Evolutionary conservation across 768 basidiomycete species (phyloP).

Genomic region (Suillus placidus): DNA sequence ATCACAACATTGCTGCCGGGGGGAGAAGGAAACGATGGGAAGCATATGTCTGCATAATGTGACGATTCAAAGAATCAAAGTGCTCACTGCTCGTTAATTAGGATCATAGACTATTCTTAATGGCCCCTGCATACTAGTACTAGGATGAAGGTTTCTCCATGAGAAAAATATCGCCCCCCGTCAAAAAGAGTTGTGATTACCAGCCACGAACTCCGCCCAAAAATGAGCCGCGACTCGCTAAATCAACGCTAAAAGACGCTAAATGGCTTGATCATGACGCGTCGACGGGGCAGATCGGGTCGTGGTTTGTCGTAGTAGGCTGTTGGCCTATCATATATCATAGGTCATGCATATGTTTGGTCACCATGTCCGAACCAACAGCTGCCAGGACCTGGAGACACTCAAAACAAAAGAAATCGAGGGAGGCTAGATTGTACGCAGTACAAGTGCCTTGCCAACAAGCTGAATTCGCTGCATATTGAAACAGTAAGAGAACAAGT

Average conservation of each 20-base stretch:
- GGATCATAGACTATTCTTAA: background rate
- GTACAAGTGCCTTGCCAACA: no score
- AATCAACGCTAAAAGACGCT: no score
- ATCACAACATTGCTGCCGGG: constrained; percentile 2
- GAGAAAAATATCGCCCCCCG: background rate
- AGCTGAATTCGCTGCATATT: no score
- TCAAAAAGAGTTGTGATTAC: background rate
- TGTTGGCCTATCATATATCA: background rate
- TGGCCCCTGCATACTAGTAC: background rate
- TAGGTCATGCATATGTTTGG: background rate
- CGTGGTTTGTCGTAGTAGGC: background rate
- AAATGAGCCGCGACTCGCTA: background rate
- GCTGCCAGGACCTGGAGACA: background rate
- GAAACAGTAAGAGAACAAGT: no score
- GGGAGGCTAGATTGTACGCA: no score
- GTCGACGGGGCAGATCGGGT: background rate
- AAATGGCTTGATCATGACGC: no score
- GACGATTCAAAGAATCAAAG: background rate
- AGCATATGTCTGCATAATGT: background rate
- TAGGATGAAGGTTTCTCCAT: background rate
- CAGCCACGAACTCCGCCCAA: background rate
- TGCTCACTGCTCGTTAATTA: background rate
- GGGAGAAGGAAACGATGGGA: background rate
- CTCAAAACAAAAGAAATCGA: no score
- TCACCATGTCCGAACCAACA: background rate